Base-by-base conservation (phyloP, 1,139 yeast species). In the Debaryomycetaceae sp. region DNA sequence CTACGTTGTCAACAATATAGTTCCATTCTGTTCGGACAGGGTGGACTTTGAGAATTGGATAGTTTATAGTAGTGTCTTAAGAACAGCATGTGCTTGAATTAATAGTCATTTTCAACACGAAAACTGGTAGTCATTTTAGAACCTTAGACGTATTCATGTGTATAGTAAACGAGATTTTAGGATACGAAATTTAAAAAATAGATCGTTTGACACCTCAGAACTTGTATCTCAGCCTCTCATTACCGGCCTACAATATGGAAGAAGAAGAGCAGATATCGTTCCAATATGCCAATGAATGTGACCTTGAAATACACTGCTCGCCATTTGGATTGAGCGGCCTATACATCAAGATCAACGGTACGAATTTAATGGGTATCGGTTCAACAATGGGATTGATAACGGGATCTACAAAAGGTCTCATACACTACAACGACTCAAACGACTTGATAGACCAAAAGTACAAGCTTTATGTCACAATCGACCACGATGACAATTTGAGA, bases 321-420 rank as follows among this genome's bases (percentile, higher is more conserved):
- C 83, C 83, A 2, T 78, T 79, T 57, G 84, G 83, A n/a, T 65
- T 79, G 36, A 70, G 78, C 38, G 83, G 83, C 8, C 57, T 78
- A 13, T 78, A 77, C 53, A 67, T 78, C 41, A 76, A 76, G 49
- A 65, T 78, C n/a, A 66, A 65, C n/a, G 81, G 78, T 5, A 73
- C 80, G 4, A 72, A 75, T 42, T 65, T 76, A 9, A 75, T 78
- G 65, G 83, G 83, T 0, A 75, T 80, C 6, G 84, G 84, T 1
- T 72, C 80, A 6, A 78, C 83, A 17, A 77, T 79, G 81, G 83
- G 83, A 5, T 64, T 79, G 39, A 69, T 78, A 23, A 76, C 82
- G 0, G 84, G 84, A 1, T 65, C 74, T 9, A 73, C 81, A 27
- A 68, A 65, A 40, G 84, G 84, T 0, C 62, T 63, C 43, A 66